Evolutionary conservation across 2,329 filamentous ascomycete species (phyloP), one percentile per base, ranked within the genome.

Genomic region (Shiraia sp.): DNA sequence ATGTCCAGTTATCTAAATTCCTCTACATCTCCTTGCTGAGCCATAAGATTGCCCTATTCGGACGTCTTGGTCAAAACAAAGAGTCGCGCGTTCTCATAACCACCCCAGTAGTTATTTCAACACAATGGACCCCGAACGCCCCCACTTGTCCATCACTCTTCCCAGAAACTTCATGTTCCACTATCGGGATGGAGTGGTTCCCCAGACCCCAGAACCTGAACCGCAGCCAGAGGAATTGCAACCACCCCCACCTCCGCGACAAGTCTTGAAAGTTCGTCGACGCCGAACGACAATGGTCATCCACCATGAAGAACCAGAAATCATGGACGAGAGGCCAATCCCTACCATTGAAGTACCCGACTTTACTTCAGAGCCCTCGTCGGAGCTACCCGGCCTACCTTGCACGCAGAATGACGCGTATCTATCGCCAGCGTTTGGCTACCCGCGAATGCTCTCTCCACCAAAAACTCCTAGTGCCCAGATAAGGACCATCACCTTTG

Each of bases 341-440:
- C 76, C 76, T 8, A 77, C 73, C 15, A 78, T 79, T 33, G 76
- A 79, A 55, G 69, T 73, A 39, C 72, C 73, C 8, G 70, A 75
- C 31, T 48, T 59, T 17, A 62, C 65, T 22, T 58, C 57, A 6
- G 60, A 64, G 31, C 41, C 51, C 15, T 54, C 59, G 6, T 52
- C 49, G 17, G 55, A 55, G 2, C 55, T 67, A 8, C 58, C 61
- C 3, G 48, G 58, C 2, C 51, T 59, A 26, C 48, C 57, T 10
- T 47, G 53, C 15, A 42, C 48, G 10, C 40, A 62, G 10, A 59
- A 73, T 43, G 67, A 65, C 28, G 59, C 58, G 10, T 72, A 70
- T 42, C 68, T 78, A 17, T 73, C 74, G 17, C 76, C 76, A 8
- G 53, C 65, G 17, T 45, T 62, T 9, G 43, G 51, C 30, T 65